Percentiles rank a stretch among this genome's conserved stretches.
phyloP scores from a whole-genome alignment of 2,329 filamentous ascomycete genomes.

The Venturia asperata region DNA sequence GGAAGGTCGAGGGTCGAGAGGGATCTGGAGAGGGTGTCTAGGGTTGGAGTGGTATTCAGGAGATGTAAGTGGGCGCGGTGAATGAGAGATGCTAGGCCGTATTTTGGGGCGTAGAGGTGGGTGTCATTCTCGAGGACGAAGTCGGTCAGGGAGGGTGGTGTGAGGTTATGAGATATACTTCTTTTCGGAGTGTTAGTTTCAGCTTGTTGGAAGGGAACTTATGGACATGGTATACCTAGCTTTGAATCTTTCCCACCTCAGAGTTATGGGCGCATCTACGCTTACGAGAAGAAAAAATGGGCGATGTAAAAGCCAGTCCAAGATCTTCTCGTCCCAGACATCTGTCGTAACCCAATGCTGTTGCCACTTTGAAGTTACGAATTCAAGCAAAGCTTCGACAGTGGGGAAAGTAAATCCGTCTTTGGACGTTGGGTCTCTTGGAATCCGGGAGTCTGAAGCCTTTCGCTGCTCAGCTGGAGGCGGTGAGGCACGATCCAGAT shows the following conservation, averaged over 20 bases:
- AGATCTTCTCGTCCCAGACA: constrained; percentile 62
- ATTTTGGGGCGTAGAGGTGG: constrained; percentile 61
- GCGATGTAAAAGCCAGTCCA: constrained; percentile 68
- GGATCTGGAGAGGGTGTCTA: constrained; percentile 64
- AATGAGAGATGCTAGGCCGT: constrained; percentile 68
- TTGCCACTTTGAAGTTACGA: constrained; percentile 78
- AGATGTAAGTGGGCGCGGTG: constrained; percentile 76
- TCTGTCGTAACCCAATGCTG: constrained; percentile 80
- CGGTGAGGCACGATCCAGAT: constrained; percentile 42
- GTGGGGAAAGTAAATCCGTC: constrained; percentile 33
- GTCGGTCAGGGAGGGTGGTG: constrained; percentile 49
- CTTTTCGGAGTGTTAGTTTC: constrained; percentile 27
- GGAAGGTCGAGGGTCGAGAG: constrained; percentile 69
- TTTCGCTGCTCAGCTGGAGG: constrained; percentile 39
- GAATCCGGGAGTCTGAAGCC: constrained; percentile 33
- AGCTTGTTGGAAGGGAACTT: background rate
- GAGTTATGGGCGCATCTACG: constrained; percentile 78
- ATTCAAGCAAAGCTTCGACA: constrained; percentile 66
- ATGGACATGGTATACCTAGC: background rate
- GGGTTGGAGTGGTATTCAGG: constrained; percentile 71
- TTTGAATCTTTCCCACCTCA: constrained; percentile 67
- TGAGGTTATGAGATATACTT: constrained; percentile 42
- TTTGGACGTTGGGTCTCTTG: constrained; percentile 25
- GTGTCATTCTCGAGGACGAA: constrained; percentile 61
- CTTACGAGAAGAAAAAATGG: constrained; percentile 92